Percentiles rank a stretch among this genome's conserved stretches.
Evolutionary conservation across 1,139 yeast genomes (phyloP).

Genomic region (Taphrina betulina): DNA sequence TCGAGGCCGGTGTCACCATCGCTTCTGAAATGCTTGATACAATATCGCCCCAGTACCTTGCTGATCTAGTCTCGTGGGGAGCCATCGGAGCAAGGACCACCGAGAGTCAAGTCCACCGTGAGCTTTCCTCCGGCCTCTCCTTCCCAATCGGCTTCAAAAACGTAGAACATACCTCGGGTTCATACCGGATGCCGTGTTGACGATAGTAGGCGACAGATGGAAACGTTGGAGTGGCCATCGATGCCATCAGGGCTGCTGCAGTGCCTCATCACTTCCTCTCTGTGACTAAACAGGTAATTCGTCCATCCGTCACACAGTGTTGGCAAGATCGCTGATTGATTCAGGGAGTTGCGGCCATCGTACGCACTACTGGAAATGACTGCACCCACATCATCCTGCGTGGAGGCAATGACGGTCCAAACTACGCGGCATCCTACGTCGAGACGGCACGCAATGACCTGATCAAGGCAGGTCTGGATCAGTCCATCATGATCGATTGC

Average conservation of each 20-base stretch:
- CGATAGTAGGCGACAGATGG: constrained; percentile 67
- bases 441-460: constrained; percentile 68
- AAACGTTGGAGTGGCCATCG: constrained; percentile 85
- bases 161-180: no score
- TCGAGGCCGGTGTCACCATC: constrained; percentile 65
- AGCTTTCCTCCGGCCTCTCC: constrained; percentile 90
- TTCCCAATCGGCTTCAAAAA: constrained; percentile 99
- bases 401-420: constrained; percentile 93
- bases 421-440: constrained; percentile 79
- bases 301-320: constrained; percentile 74
- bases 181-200: no score
- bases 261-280: constrained; percentile 95
- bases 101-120: constrained; percentile 96
- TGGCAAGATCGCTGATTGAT: constrained; percentile 59
- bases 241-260: constrained; percentile 89
- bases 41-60: constrained; percentile 93
- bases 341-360: constrained; percentile 80
- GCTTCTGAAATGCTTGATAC: constrained; percentile 98
- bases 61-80: constrained; percentile 88
- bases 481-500: constrained; percentile 86
- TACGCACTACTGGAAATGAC: constrained; percentile 36
- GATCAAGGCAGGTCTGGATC: constrained; percentile 47
- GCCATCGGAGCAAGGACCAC: constrained; percentile 99
- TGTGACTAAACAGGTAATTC: constrained; percentile 93
- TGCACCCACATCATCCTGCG: constrained; percentile 79